phyloP scores from a whole-genome alignment of 1,139 yeast species.

The Lodderomyces metapsilosis region DNA sequence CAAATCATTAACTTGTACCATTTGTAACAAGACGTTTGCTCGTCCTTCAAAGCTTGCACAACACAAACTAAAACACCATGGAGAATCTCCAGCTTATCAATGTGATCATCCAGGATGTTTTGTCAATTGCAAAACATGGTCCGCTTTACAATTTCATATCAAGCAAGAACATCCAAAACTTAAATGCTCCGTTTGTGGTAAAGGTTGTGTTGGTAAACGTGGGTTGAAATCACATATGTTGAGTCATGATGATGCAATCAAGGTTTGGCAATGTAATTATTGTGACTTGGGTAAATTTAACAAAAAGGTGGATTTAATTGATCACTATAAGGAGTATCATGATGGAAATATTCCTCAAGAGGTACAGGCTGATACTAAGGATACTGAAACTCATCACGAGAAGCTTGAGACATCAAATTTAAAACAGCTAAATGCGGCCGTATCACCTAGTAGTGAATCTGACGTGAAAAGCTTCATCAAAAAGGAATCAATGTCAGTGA shows the following conservation, averaged over 20 bases:
- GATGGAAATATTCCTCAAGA: conserved; percentile 41
- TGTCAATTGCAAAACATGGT: conserved; percentile 68
- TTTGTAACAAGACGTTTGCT: conserved; percentile 57
- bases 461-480: conserved; percentile 14
- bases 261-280: conserved; percentile 61
- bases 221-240: conserved; percentile 74
- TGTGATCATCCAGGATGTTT: conserved; percentile 66
- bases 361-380: conserved; percentile 22
- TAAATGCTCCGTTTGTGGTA: conserved; percentile 65
- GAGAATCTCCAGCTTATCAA: conserved; percentile 53
- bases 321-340: conserved; percentile 45
- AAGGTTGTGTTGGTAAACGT: conserved; percentile 69
- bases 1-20: conserved; percentile 49
- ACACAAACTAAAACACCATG: conserved; percentile 62
- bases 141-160: conserved; percentile 69
- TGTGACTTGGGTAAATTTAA: conserved; percentile 41
- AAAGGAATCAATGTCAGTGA: conserved; percentile 15
- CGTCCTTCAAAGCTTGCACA: conserved; percentile 61
- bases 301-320: conserved; percentile 34
- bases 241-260: conserved; percentile 51
- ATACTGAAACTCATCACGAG: conserved; percentile 12
- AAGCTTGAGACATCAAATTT: conserved; percentile 2
- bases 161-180: conserved; percentile 72
- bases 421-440: not conserved
- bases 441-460: conserved; percentile 1